phyloP scores from a whole-genome alignment of 225 moss, liverwort and hornwort species.

The Physcomitrellopsis africana region DNA sequence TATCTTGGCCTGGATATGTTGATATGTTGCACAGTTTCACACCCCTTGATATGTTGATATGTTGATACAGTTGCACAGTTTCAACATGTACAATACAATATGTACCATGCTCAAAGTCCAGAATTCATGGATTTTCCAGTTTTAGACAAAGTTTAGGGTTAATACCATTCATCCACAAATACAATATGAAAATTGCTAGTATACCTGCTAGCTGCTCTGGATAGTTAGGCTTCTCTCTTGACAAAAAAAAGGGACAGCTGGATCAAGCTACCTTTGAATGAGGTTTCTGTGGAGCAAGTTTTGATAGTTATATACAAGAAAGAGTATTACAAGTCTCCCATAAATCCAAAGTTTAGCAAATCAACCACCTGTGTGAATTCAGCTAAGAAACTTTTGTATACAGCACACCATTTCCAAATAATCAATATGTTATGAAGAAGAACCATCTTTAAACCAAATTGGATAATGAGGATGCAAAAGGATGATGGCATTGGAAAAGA shows the following conservation, averaged over 20 bases:
- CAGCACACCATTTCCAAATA: not conserved
- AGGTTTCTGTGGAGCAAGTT: not conserved
- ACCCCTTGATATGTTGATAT: no score
- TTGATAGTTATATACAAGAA: not conserved
- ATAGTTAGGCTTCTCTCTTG: no score
- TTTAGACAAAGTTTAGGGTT: no score
- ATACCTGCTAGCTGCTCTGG: no score
- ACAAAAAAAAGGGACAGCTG: conserved; percentile 2
- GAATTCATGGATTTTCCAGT: no score
- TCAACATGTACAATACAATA: no score
- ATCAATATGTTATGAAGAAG: not conserved
- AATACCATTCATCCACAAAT: no score
- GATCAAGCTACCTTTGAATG: conserved; percentile 18
- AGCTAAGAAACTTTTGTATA: conserved; percentile 12
- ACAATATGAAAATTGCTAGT: no score
- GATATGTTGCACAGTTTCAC: no score
- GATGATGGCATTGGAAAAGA: conserved; percentile 33
- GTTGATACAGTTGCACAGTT: no score
- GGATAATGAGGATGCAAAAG: conserved; percentile 32
- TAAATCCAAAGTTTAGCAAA: not conserved
- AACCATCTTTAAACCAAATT: conserved; percentile 15
- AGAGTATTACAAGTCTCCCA: not conserved
- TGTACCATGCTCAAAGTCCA: no score
- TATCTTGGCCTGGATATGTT: no score
- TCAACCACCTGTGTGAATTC: not conserved